Percentiles rank a stretch among this genome's conserved stretches.
These are phyloP conservation scores for Kwoniella shivajii DNA, from an alignment of 1,284 basidiomycete genomes.

Conservation along the genomic window DNA sequence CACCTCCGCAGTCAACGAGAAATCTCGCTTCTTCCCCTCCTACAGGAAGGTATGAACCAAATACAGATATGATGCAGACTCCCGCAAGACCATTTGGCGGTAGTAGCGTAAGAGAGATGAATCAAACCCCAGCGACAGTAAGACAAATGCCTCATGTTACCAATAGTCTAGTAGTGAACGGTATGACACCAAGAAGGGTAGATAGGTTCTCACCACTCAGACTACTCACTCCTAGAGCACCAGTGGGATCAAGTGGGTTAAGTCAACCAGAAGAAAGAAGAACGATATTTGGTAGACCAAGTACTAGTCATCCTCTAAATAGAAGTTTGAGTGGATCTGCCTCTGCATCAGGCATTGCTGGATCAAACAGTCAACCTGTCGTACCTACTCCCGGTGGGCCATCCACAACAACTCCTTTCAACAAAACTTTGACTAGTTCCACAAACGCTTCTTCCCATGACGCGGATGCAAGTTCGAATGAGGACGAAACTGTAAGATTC, in stretches of 20 bases:
- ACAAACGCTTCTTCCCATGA: no score
- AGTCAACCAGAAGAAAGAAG: slow-evolving; percentile 15
- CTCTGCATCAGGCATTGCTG: no score
- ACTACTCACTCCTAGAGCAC: slow-evolving; percentile 37
- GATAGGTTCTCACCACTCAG: slow-evolving; percentile 40
- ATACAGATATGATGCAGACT: not conserved
- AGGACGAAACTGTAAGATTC: slow-evolving; percentile 24
- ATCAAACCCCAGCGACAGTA: slow-evolving; percentile 14
- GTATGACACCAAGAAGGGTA: slow-evolving; percentile 28
- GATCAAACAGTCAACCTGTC: not conserved
- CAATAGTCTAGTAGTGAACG: slow-evolving; percentile 36
- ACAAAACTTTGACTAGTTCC: no score
- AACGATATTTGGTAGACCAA: slow-evolving; percentile 28
- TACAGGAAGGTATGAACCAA: not conserved
- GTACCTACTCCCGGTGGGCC: not conserved
- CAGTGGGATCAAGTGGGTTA: slow-evolving; percentile 14
- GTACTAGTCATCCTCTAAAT: not conserved
- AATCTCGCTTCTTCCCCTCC: slow-evolving; percentile 8
- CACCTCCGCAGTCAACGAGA: slow-evolving; percentile 8
- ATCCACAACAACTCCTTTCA: not conserved
- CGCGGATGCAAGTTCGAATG: not conserved
- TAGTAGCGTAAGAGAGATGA: no score
- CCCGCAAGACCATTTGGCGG: not conserved
- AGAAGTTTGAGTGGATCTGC: not conserved
- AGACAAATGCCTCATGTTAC: slow-evolving; percentile 30